Evolutionary conservation across 73 alveolate genomes (phyloP), one percentile per base, ranked within the genome.

Genomic region (Blepharisma japonicum): DNA sequence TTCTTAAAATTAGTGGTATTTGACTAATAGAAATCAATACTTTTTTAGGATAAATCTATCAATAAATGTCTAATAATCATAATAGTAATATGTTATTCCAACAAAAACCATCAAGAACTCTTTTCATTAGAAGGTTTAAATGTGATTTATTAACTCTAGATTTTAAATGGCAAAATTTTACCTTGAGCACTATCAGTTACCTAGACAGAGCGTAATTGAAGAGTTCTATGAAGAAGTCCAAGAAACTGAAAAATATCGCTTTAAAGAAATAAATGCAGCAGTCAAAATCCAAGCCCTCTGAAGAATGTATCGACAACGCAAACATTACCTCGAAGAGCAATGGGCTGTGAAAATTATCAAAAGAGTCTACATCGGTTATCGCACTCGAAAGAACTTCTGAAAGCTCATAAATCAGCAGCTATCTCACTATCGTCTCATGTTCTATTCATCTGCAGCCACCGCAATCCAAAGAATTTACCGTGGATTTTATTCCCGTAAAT

Each of bases 401-500:
- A 53, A 20, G 23, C 68, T 53, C 32, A 53, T 53, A n/a, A 53
- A 53, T 3, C 32, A 14, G 18, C 18, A 53, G 23, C 68, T 53
- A 20, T 53, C 68, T n/a, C 18, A 53, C 18, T 14, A 53, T n/a
- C 18, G 68, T n/a, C 23, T 53, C 23, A n/a, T n/a, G 23, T n/a
- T 53, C 3, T 53, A 53, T 53, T 53, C 68, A 53, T n/a, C 32
- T 53, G 32, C 18, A 14, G 68, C 68, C 18, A 53, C 32, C 2
- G 18, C 68, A n/a, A 53, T 53, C 18, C 23, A 53, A 53, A 53
- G 23, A 53, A 53, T 53, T 48, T 86, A 81, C 68, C 79, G 94
- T 8, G 94, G 94, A 20, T 86, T 55, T 55, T 86, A 82, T 56
- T 66, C 82, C 67, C 47, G 94, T 45, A 86, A 86, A 77, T 86